These are phyloP conservation scores for Trichoderma afroharzianum DNA, from an alignment of 2,329 filamentous ascomycete species.

Conservation along the genomic window DNA sequence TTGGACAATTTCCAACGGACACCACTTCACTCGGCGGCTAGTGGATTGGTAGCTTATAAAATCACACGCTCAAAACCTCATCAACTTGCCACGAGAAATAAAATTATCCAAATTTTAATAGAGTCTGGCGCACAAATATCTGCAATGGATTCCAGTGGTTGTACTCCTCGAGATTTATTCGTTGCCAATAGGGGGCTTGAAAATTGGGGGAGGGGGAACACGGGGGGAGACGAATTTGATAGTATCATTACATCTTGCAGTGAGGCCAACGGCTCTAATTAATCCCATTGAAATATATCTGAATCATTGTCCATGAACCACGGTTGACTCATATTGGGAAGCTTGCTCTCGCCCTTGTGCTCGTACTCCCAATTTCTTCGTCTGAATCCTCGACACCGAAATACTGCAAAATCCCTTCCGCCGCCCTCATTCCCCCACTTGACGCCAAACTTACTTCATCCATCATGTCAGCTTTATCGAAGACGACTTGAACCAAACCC, in stretches of 20 bases:
- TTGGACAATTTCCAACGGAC: neutral
- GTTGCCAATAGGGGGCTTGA: neutral
- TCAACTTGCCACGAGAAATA: rapidly evolving
- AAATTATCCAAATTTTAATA: neutral
- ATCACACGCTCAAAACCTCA: rapidly evolving
- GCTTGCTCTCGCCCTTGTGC: neutral
- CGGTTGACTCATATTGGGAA: neutral
- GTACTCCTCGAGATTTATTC: neutral
- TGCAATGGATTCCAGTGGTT: neutral
- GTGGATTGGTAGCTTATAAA: rapidly evolving
- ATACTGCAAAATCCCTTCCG: conserved; percentile 6
- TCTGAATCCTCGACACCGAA: conserved; percentile 7
- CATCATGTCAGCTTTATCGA: neutral
- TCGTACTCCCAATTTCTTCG: neutral
- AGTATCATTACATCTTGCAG: no score
- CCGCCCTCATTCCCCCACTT: neutral
- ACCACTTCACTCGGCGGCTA: neutral
- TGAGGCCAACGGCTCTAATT: no score
- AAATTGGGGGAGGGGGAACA: no score
- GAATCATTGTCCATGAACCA: no score
- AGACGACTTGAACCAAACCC: conserved; percentile 10
- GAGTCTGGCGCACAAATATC: neutral
- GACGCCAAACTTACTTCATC: neutral
- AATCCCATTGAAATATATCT: no score
- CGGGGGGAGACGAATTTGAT: no score